Base-by-base conservation (phyloP, 2,329 filamentous ascomycete genomes). In the Ophiostoma sp. region DNA sequence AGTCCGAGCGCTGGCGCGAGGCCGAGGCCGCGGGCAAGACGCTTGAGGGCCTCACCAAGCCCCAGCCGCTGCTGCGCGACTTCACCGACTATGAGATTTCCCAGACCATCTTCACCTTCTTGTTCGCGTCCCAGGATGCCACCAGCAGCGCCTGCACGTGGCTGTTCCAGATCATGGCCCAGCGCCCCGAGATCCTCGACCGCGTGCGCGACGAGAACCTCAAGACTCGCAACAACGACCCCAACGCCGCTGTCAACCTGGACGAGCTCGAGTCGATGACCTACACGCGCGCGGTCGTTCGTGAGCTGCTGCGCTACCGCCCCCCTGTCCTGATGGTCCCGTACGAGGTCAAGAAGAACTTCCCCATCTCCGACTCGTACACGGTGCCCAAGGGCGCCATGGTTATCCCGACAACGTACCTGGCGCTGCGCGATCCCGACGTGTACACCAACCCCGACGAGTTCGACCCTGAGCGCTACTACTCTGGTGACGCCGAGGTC, bases 241-340 rank as follows among this genome's bases (percentile, higher is more conserved):
- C 86, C 71, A 81, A 90, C 72, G 88, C 86, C 36, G 82, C 85
- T 16, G 80, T 97, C 72, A 87, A 85, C 73, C 88, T 98, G 83
- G 93, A 97, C 69, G 84, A 95, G 79, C 86, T 98, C 64, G 95
- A 98, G 76, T 88, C 89, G 66, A 87, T 97, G 84, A 86, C 87
- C 14, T 97, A 96, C 79, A 98, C 95, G 60, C 90, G 92, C 69
- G 94, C 93, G 55, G 92, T 97, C 60, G 91, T 98, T 73, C 92
- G 91, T 74, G 93, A 97, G 81, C 89, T 92, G 69, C 86, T 97
- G 72, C 91, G 95, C 76, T 98, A 96, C 83, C 91, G 94, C 68
- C 95, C 95, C 72, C 95, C 95, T 68, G 95, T 99, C 75, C 85
- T 97, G 79, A 97, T 99, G 92, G 92, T 97, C 66, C 95, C 95